Evolutionary conservation across 139 green algal genomes (phyloP), one percentile per base, ranked within the genome.

Genomic region (Diplosphaera chodatii): DNA sequence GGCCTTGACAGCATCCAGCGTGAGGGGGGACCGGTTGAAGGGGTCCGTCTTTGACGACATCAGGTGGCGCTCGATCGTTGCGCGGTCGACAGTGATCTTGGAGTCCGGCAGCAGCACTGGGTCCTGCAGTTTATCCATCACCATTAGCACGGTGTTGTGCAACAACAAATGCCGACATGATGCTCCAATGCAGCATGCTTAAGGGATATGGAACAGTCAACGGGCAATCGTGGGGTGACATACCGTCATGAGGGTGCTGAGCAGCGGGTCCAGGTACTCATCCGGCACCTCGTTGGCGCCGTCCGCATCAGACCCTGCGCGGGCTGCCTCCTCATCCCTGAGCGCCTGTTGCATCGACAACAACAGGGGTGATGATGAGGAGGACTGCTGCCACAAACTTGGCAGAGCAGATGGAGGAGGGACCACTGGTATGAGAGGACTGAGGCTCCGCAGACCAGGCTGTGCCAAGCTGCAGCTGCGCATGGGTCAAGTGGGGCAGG

Each of bases 71-170:
- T 87, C 78, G 21, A 90, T 85, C 34, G 85, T 92, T 22, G 75
- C 40, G 10, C 89, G 79, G 71, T 92, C 88, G 48, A 92, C 59
- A 10, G 75, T 75, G 15, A 89, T 69, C 22, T 75, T 68, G 25
- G 64, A 82, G 77, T 90, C 83, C 1, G 89, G 90, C 70, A 96
- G 83, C 15, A 77, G 62, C 22, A 93, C 89, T 0, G 89, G 89
- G 66, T 94, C 89, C n/a, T 64, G 69, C 87, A 90, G n/a, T n/a
- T n/a, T n/a, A n/a, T n/a, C n/a, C n/a, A n/a, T n/a, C n/a, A n/a
- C n/a, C n/a, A n/a, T n/a, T n/a, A n/a, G n/a, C n/a, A n/a, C n/a
- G n/a, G n/a, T n/a, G n/a, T n/a, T n/a, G n/a, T n/a, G n/a, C n/a
- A n/a, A n/a, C n/a, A n/a, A n/a, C n/a, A n/a, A n/a, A n/a, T n/a